Percentiles rank a stretch among this genome's conserved stretches.
These are phyloP conservation scores for Asterophora lycoperdoides DNA, from an alignment of 768 basidiomycete species.

Conservation along the genomic window DNA sequence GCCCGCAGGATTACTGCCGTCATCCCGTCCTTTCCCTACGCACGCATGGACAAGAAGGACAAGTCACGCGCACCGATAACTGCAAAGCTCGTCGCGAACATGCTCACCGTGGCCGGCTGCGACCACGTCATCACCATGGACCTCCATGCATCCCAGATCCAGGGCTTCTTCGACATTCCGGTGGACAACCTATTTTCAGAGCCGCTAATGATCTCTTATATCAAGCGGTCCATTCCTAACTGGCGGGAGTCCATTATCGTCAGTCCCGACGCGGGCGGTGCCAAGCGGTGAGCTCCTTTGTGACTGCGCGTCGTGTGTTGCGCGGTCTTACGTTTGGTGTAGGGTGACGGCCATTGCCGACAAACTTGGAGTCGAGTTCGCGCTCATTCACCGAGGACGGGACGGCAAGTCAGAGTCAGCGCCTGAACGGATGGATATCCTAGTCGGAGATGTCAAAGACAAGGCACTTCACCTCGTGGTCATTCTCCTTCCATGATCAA, in stretches of 20 bases:
- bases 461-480: slow-evolving; percentile 47
- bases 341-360: slow-evolving; percentile 95
- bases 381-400: slow-evolving; percentile 89
- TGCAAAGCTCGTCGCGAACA: slow-evolving; percentile 96
- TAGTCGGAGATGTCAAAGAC: slow-evolving; percentile 91
- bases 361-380: slow-evolving; percentile 92
- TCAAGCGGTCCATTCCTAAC: slow-evolving; percentile 79
- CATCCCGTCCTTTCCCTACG: slow-evolving; percentile 97
- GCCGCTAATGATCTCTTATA: slow-evolving; percentile 90
- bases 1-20: slow-evolving; percentile 95
- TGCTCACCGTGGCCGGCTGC: slow-evolving; percentile 94
- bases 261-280: slow-evolving; percentile 96
- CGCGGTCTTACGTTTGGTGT: slow-evolving; percentile 11
- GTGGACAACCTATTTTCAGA: slow-evolving; percentile 98
- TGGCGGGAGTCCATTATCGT: slow-evolving; percentile 91
- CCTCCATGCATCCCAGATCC: slow-evolving; percentile 94
- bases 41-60: slow-evolving; percentile 98
- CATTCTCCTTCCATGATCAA: background rate
- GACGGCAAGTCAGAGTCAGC: slow-evolving; percentile 61
- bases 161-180: slow-evolving; percentile 98
- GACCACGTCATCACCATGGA: slow-evolving; percentile 99
- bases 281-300: slow-evolving; percentile 74
- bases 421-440: slow-evolving; percentile 83
- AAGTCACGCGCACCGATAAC: slow-evolving; percentile 94
- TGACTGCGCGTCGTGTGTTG: slow-evolving; percentile 7